Base-by-base conservation (phyloP, 306 rosid species). In the Comarum palustre region DNA sequence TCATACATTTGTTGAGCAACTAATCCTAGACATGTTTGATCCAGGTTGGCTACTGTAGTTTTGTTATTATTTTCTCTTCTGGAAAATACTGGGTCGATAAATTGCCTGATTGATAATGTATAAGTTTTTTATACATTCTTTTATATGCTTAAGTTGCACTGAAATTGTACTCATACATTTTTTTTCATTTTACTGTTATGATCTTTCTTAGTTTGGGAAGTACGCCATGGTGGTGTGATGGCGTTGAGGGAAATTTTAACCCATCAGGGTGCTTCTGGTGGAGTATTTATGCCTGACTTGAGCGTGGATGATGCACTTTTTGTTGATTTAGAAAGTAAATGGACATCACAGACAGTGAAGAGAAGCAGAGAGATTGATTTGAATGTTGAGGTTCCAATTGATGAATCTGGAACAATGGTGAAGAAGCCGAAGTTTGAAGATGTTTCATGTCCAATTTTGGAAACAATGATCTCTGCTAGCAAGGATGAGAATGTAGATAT, bases 151-250 rank as follows among this genome's bases (percentile, higher is more conserved):
- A 73, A 54, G 43, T 58, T 22, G 45, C 52, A 69, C 58, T 71
- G 39, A 60, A 74, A 52, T 78, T 65, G 38, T 79, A 46, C 65
- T 75, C 67, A 81, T 29, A 66, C 77, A 64, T 75, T 51, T 65
- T 82, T 14, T 11, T 57, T 55, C 12, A 57, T 60, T 29, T 6
- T 14, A 27, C 16, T 15, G 2, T 60, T 31, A 7, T 31, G 14
- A 31, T 60, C 22, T 71, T 55, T 25, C 66, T 22, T 55, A 94
- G 98, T 86, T 78, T 94, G 98, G 98, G 98, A 91, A 84, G 73
- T 94, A 39, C 97, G 97, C 46, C 98, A 94, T 87, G 98, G 98
- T 39, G 84, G 96, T 67, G 94, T 94, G 78, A 94, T 94, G 98
- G 98, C 98, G 58, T 65, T 91, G 80, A 94, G 98, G 79, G 98